Evolutionary conservation across 2,329 filamentous ascomycete species (phyloP), one percentile per base, ranked within the genome.

Genomic region (Botrytis byssoidea): DNA sequence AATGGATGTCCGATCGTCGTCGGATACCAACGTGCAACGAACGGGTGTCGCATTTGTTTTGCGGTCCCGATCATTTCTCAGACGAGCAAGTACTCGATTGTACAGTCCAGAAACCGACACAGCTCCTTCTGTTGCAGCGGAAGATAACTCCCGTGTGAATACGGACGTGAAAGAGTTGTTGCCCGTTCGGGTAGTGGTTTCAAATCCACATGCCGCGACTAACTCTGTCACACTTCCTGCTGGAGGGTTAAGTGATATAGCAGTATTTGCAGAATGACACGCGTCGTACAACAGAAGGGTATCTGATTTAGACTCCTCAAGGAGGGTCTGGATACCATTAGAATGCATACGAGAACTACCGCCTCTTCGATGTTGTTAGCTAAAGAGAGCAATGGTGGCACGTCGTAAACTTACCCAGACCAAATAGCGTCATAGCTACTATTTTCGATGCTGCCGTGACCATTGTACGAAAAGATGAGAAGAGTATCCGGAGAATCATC

Each of bases 271-370:
- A 59, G 32, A 51, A 20, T 37, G 8, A 1, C 48, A 69, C 18
- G 48, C 6, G 29, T 59, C 66, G 29, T 70, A 55, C 10, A 70
- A 37, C 22, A 61, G 40, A 40, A 60, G 32, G 14, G 9, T 3
- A n/a, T 70, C 55, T 59, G 68, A 70, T 18, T 10, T 9, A n/a
- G 51, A 44, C 14, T 70, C 68, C 46, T 61, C 68, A 6, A 61
- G 29, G 18, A 42, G 66, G 18, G 25, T 42, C 37, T 69, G 66
- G 25, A 69, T 42, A 22, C 66, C 3, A 29, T 8, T 59, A n/a
- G n/a, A n/a, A n/a, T n/a, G n/a, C n/a, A n/a, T n/a, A n/a, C n/a
- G n/a, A n/a, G n/a, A n/a, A n/a, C n/a, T n/a, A n/a, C n/a, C n/a
- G n/a, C n/a, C n/a, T n/a, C n/a, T n/a, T n/a, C n/a, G n/a, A n/a